A percentile compares a stretch with the other conserved stretches of the same genome.
Evolutionary conservation across 371 early-diverging fungal genomes (phyloP).

Genomic region (Sporodiniella umbellata): DNA sequence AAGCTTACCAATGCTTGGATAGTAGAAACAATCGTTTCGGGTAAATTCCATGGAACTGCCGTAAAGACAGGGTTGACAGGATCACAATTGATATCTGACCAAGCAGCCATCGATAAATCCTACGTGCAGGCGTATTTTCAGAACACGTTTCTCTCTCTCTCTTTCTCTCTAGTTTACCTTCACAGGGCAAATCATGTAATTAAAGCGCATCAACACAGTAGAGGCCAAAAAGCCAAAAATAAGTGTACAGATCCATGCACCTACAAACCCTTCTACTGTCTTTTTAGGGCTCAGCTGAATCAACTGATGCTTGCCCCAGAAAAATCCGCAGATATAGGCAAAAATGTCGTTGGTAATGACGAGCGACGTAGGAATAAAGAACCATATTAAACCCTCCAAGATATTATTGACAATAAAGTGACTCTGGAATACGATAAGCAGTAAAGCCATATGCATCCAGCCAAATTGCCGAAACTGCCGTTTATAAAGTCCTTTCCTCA

Average conservation of each 20-base stretch:
- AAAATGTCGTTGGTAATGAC: conserved; percentile 98
- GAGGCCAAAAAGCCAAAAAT: conserved; percentile 80
- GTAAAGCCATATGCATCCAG: conserved; percentile 94
- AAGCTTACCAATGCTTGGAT: conserved; percentile 31
- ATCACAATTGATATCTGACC: conserved; percentile 45
- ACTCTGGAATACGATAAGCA: conserved; percentile 86
- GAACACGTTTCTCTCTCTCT: no score
- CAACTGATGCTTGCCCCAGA: conserved; percentile 90
- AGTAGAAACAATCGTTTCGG: conserved; percentile 18
- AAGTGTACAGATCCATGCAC: conserved; percentile 88
- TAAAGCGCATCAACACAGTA: conserved; percentile 52
- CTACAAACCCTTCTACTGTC: conserved; percentile 99
- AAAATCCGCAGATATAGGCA: conserved; percentile 97
- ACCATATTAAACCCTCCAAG: conserved; percentile 95
- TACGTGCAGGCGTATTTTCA: no score
- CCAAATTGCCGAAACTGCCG: conserved; percentile 95
- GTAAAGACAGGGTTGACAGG: conserved; percentile 50
- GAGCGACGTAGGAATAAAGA: conserved; percentile 87
- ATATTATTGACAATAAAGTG: conserved; percentile 96
- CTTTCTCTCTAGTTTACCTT: no score
- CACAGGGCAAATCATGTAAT: conserved; percentile 89
- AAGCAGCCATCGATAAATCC: conserved; percentile 39
- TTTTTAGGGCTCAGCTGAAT: conserved; percentile 98
- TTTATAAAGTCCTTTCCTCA: conserved; percentile 85
- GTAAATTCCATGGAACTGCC: conserved; percentile 38